Conservation (phyloP, 192 early-diverging fungal species). For the Phycomyces nitens region DNA sequence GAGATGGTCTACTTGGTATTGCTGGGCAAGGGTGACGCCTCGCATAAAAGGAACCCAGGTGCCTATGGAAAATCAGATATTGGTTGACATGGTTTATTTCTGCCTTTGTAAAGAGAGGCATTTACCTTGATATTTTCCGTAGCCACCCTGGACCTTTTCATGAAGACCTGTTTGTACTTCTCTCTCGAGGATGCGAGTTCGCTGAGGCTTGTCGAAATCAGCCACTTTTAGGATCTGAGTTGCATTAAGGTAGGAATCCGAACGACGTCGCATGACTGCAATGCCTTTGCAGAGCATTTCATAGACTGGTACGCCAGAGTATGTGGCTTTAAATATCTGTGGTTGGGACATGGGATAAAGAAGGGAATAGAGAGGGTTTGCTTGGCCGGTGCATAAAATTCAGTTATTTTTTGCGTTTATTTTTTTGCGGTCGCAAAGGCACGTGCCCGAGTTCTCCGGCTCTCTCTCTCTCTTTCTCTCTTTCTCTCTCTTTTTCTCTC, state of each 20-base stretch:
- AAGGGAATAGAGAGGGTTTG: neutral
- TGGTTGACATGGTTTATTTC: too few species aligned
- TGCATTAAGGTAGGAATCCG: constrained; percentile 92
- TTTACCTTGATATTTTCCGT: constrained; percentile 95
- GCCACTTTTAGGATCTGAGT: constrained; percentile 99
- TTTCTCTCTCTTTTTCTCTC: neutral
- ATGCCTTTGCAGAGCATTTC: constrained; percentile 83
- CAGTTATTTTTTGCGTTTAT: neutral
- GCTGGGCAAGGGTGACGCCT: constrained; percentile 74
- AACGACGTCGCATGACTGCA: constrained; percentile 74
- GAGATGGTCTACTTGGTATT: constrained; percentile 72
- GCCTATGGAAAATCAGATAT: constrained; percentile 27
- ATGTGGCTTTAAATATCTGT: constrained; percentile 82
- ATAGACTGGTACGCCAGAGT: constrained; percentile 94
- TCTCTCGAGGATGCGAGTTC: constrained; percentile 91
- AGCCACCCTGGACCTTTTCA: constrained; percentile 98
- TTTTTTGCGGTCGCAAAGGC: neutral
- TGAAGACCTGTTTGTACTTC: constrained; percentile 84
- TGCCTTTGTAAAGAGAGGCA: too few species aligned
- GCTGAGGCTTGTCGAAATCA: constrained; percentile 84
- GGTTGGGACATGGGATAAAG: neutral
- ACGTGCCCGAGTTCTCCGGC: constrained; percentile 1
- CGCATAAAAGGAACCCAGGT: constrained; percentile 85
- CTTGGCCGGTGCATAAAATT: neutral
- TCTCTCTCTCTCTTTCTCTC: constrained; percentile 8